A percentile compares a stretch with the other conserved stretches of the same genome.
These are phyloP conservation scores for Penicillium aurantiogriseum DNA, from an alignment of 2,329 filamentous ascomycete genomes.

Conservation along the genomic window DNA sequence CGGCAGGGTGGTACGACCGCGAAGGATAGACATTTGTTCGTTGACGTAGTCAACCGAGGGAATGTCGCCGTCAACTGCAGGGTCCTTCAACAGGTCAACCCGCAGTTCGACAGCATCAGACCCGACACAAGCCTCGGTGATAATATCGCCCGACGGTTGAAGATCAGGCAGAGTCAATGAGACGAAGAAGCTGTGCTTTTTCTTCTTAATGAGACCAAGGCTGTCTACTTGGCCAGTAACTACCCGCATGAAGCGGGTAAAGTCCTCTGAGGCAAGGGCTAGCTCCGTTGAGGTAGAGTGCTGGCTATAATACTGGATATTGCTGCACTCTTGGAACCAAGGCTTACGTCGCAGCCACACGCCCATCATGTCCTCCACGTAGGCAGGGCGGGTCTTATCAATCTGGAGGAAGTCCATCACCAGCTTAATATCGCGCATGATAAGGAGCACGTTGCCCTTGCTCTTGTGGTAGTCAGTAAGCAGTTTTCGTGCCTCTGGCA, in stretches of 20 bases:
- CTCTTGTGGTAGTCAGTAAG: conserved; percentile 69
- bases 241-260: conserved; percentile 68
- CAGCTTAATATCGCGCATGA: conserved; percentile 82
- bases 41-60: conserved; percentile 73
- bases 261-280: conserved; percentile 62
- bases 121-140: conserved; percentile 74
- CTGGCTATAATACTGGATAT: conserved; percentile 87
- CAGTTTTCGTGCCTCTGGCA: conserved; percentile 71
- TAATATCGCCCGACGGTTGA: conserved; percentile 58
- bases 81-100: conserved; percentile 83
- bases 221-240: conserved; percentile 62
- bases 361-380: conserved; percentile 84
- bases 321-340: conserved; percentile 92
- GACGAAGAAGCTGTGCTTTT: conserved; percentile 81
- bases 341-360: conserved; percentile 87
- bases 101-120: conserved; percentile 91
- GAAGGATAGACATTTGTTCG: conserved; percentile 76
- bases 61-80: conserved; percentile 55
- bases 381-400: conserved; percentile 89
- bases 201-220: conserved; percentile 61
- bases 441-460: conserved; percentile 80
- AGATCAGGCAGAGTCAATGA: conserved; percentile 82
- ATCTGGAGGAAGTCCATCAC: conserved; percentile 84
- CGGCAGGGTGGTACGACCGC: conserved; percentile 69
- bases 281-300: conserved; percentile 54